Conservation (phyloP, 495 filamentous ascomycete genomes). For the Chaetomidium leptoderma region DNA sequence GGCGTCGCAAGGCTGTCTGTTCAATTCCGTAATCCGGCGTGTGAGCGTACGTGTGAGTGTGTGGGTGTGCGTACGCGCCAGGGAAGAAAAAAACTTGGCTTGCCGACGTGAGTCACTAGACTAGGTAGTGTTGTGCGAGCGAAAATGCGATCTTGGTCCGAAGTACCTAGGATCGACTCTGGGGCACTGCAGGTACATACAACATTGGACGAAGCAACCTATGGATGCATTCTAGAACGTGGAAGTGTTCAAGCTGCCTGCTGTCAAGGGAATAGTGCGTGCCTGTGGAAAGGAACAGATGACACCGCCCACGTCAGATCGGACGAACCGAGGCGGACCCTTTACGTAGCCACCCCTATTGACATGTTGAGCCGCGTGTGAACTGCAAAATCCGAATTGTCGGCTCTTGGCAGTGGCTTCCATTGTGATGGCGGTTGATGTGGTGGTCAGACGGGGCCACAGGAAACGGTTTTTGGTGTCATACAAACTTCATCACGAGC, state of each 20-base stretch:
- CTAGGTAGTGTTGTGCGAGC: neutral
- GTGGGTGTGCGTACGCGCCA: neutral
- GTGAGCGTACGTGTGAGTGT: neutral
- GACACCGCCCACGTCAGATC: neutral
- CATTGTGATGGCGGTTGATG: no score
- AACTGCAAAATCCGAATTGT: no score
- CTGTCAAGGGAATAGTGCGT: neutral
- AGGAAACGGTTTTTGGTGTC: no score
- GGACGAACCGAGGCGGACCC: neutral
- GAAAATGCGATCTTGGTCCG: neutral
- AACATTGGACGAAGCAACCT: no score
- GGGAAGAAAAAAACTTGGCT: neutral
- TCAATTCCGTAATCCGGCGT: neutral
- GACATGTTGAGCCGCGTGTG: neutral
- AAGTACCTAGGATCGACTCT: no score
- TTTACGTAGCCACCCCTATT: neutral
- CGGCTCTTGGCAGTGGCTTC: no score
- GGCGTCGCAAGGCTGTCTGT: neutral
- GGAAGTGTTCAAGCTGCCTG: no score
- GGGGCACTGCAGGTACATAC: neutral
- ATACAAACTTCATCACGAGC: no score
- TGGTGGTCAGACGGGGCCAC: no score
- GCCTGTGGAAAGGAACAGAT: no score
- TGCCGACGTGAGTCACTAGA: conserved; percentile 2
- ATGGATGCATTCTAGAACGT: neutral